Conservation (phyloP, 495 filamentous ascomycete species). For the Bacidia rubella region DNA sequence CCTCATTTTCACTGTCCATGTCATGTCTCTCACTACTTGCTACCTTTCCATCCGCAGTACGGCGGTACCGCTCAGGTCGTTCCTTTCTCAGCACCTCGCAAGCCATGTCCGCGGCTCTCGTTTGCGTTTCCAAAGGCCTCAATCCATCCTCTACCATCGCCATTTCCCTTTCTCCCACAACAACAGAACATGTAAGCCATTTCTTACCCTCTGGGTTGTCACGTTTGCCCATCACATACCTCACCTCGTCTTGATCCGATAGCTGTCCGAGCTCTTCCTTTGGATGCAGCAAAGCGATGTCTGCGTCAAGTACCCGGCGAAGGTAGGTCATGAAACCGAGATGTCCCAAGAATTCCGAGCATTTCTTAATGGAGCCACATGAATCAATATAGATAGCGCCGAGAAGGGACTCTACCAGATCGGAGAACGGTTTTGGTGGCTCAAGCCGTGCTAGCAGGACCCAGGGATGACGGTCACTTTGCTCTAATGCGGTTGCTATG, state of each 20-base stretch:
- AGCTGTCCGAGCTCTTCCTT: conserved; percentile 53
- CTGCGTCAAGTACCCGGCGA: conserved; percentile 42
- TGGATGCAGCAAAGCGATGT: conserved; percentile 57
- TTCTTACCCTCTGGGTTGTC: conserved; percentile 19
- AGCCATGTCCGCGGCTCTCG: conserved; percentile 40
- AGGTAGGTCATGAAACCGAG: conserved; percentile 54
- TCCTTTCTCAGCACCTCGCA: conserved; percentile 22
- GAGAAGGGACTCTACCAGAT: conserved; percentile 68
- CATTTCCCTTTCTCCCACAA: conserved; percentile 35
- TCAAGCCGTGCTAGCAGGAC: conserved; percentile 47
- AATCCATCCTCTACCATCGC: conserved; percentile 33
- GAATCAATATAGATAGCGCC: conserved; percentile 83
- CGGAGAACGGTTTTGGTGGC: conserved; percentile 71
- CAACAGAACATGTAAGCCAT: conserved; percentile 33
- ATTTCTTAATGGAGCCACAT: conserved; percentile 35
- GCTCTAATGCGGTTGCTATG: conserved; percentile 37
- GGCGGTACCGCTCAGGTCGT: neutral
- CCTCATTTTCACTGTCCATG: conserved; percentile 7
- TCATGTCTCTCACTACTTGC: conserved; percentile 15
- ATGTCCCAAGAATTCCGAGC: conserved; percentile 42
- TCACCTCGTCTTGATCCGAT: conserved; percentile 36
- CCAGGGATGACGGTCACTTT: conserved; percentile 58
- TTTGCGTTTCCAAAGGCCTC: conserved; percentile 40
- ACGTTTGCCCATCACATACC: conserved; percentile 14
- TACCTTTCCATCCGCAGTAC: conserved; percentile 7